Evolutionary conservation across 305 asterid species (phyloP).

Genomic region (Fraxinus nigra): DNA sequence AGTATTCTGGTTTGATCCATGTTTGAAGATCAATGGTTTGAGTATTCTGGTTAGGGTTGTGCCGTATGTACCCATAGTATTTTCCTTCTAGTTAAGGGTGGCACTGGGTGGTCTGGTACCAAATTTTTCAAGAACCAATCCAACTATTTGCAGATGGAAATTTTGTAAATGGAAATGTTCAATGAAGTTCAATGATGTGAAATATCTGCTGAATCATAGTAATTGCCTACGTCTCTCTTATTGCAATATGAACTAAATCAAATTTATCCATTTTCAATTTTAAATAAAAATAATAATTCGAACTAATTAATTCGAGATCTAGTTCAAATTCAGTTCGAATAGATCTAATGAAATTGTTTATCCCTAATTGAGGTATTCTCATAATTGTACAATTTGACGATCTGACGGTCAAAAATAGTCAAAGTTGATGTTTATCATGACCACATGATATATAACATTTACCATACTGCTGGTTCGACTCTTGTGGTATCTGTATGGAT

Average conservation of each 20-base stretch:
- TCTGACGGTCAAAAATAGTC: neutral
- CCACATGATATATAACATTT: neutral
- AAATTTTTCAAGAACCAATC: neutral
- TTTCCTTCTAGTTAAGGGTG: neutral
- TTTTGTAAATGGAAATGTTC: neutral
- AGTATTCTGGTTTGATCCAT: too few species aligned
- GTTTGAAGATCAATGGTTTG: neutral
- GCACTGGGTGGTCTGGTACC: neutral
- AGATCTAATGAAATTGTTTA: too few species aligned
- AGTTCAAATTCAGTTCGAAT: neutral
- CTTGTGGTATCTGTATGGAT: neutral
- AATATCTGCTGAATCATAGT: neutral
- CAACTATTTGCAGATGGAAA: too few species aligned
- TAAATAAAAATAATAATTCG: too few species aligned
- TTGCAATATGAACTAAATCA: neutral
- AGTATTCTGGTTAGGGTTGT: too few species aligned
- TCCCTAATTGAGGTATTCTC: neutral
- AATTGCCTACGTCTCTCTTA: too few species aligned
- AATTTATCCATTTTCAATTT: too few species aligned
- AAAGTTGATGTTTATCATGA: neutral
- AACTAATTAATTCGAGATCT: neutral
- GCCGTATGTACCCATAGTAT: too few species aligned
- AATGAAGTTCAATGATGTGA: neutral
- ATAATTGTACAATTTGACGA: too few species aligned
- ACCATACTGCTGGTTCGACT: neutral